Percentiles rank a stretch among this genome's conserved stretches.
phyloP scores from a whole-genome alignment of 2,329 filamentous ascomycete species.

The Leptographium flavum region DNA sequence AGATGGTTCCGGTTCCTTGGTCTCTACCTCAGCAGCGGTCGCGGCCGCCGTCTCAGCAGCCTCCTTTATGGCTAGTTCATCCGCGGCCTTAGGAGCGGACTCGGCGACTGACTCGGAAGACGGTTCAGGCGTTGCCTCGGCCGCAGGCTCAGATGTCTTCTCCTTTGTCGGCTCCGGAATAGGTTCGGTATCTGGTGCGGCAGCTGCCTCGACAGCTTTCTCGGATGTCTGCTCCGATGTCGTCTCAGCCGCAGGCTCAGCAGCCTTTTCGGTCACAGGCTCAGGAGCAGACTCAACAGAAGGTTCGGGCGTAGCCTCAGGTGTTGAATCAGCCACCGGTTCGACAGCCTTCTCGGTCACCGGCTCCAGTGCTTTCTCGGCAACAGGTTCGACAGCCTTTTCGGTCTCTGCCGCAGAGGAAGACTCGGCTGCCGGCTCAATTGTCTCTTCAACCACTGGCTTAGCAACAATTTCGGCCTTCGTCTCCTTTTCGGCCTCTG shows the following conservation, averaged over 20 bases:
- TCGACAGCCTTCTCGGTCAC: too few relatives aligned
- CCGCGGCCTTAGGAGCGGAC: neutral
- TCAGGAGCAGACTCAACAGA: too few relatives aligned
- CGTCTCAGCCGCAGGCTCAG: conserved; percentile 2
- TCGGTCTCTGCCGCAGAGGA: too few relatives aligned
- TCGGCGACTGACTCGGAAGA: conserved; percentile 6
- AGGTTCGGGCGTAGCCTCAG: neutral
- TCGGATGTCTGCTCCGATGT: conserved; percentile 1
- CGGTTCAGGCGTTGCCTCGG: conserved; percentile 3
- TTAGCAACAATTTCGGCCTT: neutral
- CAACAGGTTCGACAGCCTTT: neutral
- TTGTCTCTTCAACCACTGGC: too few relatives aligned
- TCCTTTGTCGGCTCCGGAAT: neutral
- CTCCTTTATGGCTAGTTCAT: too few relatives aligned
- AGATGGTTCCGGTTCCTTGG: neutral
- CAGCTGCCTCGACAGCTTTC: neutral
- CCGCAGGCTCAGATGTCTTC: conserved; percentile 1
- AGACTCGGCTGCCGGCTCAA: too few relatives aligned
- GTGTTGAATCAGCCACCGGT: neutral
- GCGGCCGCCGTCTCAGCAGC: conserved; percentile 3
- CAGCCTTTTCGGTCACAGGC: conserved; percentile 2
- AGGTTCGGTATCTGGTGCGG: neutral
- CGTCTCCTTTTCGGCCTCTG: too few relatives aligned
- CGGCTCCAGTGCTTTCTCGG: neutral
- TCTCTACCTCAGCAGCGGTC: neutral